phyloP scores from a whole-genome alignment of 805 yeast species.

The Nakazawaea wickerhamii region DNA sequence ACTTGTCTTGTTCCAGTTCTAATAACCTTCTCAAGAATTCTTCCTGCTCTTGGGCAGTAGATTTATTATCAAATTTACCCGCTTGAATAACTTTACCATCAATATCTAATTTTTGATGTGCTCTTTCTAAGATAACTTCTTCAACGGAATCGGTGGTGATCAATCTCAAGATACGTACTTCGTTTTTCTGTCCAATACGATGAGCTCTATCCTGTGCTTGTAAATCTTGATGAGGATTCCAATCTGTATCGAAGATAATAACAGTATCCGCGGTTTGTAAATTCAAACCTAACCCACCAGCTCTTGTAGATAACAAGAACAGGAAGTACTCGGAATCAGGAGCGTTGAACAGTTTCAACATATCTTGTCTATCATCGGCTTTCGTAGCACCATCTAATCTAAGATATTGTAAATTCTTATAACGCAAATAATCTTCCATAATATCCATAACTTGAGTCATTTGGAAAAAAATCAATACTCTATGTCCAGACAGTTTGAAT shows the following conservation, averaged over 20 bases:
- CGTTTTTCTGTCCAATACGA: slow-evolving; percentile 86
- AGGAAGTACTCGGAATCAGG: slow-evolving; percentile 74
- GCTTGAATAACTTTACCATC: slow-evolving; percentile 91
- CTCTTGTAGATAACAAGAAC: slow-evolving; percentile 76
- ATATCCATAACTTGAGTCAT: slow-evolving; percentile 90
- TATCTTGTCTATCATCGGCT: slow-evolving; percentile 74
- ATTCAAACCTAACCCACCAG: slow-evolving; percentile 85
- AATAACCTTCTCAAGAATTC: slow-evolving; percentile 65
- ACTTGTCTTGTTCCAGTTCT: slow-evolving; percentile 59
- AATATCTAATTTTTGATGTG: slow-evolving; percentile 76
- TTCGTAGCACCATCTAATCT: slow-evolving; percentile 80
- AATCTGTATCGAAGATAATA: slow-evolving; percentile 80
- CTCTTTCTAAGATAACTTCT: slow-evolving; percentile 76
- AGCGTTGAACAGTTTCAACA: slow-evolving; percentile 71
- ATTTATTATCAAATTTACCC: slow-evolving; percentile 83
- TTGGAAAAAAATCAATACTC: slow-evolving; percentile 79
- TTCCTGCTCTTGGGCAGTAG: slow-evolving; percentile 84
- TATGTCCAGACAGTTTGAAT: slow-evolving; percentile 66
- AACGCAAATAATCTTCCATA: slow-evolving; percentile 77
- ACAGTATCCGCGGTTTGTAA: slow-evolving; percentile 87
- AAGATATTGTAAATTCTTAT: slow-evolving; percentile 61
- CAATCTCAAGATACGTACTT: slow-evolving; percentile 74
- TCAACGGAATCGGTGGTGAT: slow-evolving; percentile 81
- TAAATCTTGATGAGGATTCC: slow-evolving; percentile 90
- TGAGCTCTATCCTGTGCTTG: slow-evolving; percentile 91